phyloP scores from a whole-genome alignment of 225 moss, liverwort and hornwort species.

The Pseudoscleropodium purum region DNA sequence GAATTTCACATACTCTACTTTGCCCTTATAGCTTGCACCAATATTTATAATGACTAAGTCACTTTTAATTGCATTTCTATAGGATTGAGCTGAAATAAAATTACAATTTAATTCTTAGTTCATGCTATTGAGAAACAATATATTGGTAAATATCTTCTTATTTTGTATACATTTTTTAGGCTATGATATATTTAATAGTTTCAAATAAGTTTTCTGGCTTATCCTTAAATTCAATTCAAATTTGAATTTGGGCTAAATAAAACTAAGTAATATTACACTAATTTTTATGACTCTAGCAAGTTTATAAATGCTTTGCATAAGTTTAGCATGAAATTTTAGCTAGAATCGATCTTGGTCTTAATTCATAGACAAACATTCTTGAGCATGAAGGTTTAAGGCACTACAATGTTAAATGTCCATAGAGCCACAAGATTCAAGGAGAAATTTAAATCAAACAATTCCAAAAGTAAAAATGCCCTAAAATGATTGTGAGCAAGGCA shows the following conservation, averaged over 20 bases:
- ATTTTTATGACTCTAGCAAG: accelerated
- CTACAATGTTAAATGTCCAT: not conserved
- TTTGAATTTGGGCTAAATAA: not conserved
- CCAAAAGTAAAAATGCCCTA: not conserved
- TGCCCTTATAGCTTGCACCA: no score
- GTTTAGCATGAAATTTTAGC: not conserved
- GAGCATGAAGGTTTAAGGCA: not conserved
- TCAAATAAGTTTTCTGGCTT: accelerated
- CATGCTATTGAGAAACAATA: accelerated
- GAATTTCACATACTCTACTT: accelerated
- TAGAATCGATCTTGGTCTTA: not conserved
- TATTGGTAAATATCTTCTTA: not conserved
- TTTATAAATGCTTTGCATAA: not conserved
- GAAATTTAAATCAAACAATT: not conserved
- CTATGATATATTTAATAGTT: not conserved
- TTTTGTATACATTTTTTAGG: not conserved
- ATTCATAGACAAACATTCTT: not conserved
- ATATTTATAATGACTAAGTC: not conserved
- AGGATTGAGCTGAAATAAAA: not conserved
- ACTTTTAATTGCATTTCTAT: not conserved
- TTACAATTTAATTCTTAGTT: not conserved
- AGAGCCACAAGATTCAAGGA: not conserved
- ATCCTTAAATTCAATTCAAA: not conserved
- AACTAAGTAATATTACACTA: no score
- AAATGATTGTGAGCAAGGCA: not conserved